Evolutionary conservation across 805 yeast genomes (phyloP).

Genomic region (Hanseniaspora nectarophila): DNA sequence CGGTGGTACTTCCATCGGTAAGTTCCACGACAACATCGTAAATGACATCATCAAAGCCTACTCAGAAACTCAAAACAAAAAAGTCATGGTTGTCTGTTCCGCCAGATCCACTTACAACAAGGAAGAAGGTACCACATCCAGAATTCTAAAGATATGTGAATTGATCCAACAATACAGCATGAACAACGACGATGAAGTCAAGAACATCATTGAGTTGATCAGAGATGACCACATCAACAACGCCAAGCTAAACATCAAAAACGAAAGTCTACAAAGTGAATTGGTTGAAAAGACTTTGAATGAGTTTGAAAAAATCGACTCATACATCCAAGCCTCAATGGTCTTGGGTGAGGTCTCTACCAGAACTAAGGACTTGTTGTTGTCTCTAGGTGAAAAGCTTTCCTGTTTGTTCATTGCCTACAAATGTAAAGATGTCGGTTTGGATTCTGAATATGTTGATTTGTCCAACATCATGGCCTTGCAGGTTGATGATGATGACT

Average conservation of each 20-base stretch:
- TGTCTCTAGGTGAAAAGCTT: slow-evolving; percentile 89
- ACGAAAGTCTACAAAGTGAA: slow-evolving; percentile 35
- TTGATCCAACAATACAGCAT: slow-evolving; percentile 36
- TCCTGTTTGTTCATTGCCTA: slow-evolving; percentile 83
- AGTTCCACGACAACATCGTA: slow-evolving; percentile 75
- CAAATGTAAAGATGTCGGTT: slow-evolving; percentile 70
- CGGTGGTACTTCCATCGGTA: slow-evolving; percentile 96
- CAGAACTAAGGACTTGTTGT: slow-evolving; percentile 75
- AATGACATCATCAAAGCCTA: slow-evolving; percentile 69
- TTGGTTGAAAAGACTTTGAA: slow-evolving; percentile 47
- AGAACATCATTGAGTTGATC: slow-evolving; percentile 41
- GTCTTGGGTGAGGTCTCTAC: slow-evolving; percentile 84
- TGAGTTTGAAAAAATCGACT: slow-evolving; percentile 58
- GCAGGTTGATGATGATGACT: slow-evolving; percentile 7
- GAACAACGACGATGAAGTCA: slow-evolving; percentile 39
- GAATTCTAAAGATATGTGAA: slow-evolving; percentile 77
- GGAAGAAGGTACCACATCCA: slow-evolving; percentile 88
- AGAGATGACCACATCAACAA: slow-evolving; percentile 68
- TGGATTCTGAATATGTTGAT: slow-evolving; percentile 67
- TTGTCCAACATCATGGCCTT: slow-evolving; percentile 57
- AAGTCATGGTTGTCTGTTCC: slow-evolving; percentile 90
- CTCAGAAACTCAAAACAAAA: slow-evolving; percentile 31
- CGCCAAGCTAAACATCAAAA: slow-evolving; percentile 44
- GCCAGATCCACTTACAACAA: slow-evolving; percentile 88
- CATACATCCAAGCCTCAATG: slow-evolving; percentile 73